These are phyloP conservation scores for Epichloe sibirici DNA, from an alignment of 2,329 filamentous ascomycete genomes.

Conservation along the genomic window DNA sequence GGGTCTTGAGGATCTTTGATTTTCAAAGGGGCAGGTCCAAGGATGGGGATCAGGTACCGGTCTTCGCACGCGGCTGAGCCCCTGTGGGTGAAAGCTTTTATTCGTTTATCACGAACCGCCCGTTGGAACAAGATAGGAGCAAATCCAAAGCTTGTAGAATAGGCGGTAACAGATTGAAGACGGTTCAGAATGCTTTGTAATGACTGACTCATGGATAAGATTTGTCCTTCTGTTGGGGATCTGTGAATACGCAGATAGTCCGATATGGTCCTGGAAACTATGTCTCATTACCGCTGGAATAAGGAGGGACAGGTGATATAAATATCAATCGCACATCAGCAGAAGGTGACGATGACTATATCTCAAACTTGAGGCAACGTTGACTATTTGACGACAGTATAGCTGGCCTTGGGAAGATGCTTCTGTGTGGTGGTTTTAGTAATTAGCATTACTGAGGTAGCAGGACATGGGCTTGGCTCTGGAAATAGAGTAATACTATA, in stretches of 20 bases:
- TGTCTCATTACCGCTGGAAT: background rate
- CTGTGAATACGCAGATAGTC: background rate
- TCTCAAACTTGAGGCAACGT: background rate
- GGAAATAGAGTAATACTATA: background rate
- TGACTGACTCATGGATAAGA: background rate
- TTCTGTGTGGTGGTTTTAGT: background rate
- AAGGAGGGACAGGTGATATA: background rate
- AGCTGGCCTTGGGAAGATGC: background rate
- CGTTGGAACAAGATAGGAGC: background rate
- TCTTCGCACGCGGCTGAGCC: background rate
- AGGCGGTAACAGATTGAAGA: background rate
- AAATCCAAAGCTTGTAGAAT: background rate
- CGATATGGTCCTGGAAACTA: background rate
- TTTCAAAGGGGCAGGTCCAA: background rate
- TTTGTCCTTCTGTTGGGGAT: background rate
- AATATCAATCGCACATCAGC: background rate
- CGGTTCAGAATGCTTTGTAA: background rate
- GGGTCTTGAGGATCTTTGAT: background rate
- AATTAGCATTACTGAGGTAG: constrained; percentile 2
- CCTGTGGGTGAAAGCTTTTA: background rate
- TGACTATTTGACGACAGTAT: background rate
- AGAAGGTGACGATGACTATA: background rate
- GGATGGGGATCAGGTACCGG: background rate
- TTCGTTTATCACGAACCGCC: background rate
- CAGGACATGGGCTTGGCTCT: background rate